Evolutionary conservation across 2,329 filamentous ascomycete genomes (phyloP).

Genomic region (Botrytis fabae): DNA sequence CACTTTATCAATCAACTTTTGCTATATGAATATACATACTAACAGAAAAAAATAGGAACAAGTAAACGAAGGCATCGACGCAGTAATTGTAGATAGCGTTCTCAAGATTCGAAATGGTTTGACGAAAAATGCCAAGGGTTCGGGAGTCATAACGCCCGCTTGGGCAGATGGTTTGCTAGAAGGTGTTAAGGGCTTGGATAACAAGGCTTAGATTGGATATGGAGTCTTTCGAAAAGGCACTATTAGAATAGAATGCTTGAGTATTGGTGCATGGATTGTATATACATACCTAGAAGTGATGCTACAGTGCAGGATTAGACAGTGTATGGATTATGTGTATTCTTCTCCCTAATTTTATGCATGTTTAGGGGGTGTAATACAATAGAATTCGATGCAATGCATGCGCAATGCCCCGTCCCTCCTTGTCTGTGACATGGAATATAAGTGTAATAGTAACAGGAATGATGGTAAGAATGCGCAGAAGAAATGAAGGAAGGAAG

Average conservation of each 20-base stretch:
- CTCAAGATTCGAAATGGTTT: slow-evolving; percentile 89
- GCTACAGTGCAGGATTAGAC: not conserved
- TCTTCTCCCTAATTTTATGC: not conserved
- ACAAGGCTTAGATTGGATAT: not conserved
- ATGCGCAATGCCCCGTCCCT: too few species aligned
- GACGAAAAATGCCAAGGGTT: slow-evolving; percentile 36
- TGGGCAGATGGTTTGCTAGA: slow-evolving; percentile 14
- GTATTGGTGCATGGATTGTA: not conserved
- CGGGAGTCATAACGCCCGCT: not conserved
- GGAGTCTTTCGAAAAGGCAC: not conserved
- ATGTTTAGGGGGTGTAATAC: not conserved
- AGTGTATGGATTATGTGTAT: not conserved
- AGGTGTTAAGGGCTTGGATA: slow-evolving; percentile 4
- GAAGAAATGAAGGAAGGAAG: too few species aligned
- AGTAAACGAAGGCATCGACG: slow-evolving; percentile 93
- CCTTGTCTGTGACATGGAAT: too few species aligned
- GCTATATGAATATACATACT: slow-evolving; percentile 9
- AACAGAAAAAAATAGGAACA: slow-evolving; percentile 50
- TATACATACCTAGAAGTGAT: not conserved
- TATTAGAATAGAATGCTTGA: not conserved
- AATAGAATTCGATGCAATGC: too few species aligned
- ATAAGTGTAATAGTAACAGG: too few species aligned
- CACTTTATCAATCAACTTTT: not conserved
- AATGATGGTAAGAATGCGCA: too few species aligned
- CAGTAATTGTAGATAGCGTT: slow-evolving; percentile 95